A percentile compares a stretch with the other conserved stretches of the same genome.
phyloP scores from a whole-genome alignment of 768 basidiomycete genomes.

The Sutorius australiensis region DNA sequence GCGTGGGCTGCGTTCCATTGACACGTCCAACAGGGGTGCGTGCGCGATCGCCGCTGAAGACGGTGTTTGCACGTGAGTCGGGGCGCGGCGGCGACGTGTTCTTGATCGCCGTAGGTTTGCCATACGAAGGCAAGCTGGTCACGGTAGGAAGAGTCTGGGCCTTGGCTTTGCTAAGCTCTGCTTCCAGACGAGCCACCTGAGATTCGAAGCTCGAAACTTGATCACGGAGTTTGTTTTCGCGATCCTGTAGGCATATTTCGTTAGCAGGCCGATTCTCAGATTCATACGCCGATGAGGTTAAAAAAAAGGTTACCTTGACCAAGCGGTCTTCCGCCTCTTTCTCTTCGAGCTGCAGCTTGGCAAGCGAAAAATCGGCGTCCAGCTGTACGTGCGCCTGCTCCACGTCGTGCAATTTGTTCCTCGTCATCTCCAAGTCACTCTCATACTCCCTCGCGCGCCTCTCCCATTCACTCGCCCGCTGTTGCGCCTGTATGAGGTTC shows the following conservation, averaged over 20 bases:
- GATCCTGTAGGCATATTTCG: constrained; percentile 47
- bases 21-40: constrained; percentile 46
- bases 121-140: constrained; percentile 36
- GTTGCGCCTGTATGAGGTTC: constrained; percentile 66
- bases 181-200: constrained; percentile 54
- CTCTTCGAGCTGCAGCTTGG: constrained; percentile 72
- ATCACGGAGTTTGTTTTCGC: constrained; percentile 63
- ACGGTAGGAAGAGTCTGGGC: constrained; percentile 26
- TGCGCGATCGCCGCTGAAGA: constrained; percentile 49
- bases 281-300: not conserved
- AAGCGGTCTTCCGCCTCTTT: constrained; percentile 67
- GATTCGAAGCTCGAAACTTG: constrained; percentile 61
- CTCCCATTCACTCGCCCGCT: constrained; percentile 81
- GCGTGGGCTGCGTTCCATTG: constrained; percentile 26
- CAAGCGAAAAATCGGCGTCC: constrained; percentile 65
- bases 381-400: constrained; percentile 64
- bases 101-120: constrained; percentile 33
- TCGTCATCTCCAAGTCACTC: constrained; percentile 54
- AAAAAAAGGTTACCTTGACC: constrained; percentile 47
- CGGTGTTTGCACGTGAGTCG: constrained; percentile 71
- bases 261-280: constrained; percentile 2
- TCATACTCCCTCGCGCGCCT: constrained; percentile 70
- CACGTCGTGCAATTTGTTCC: constrained; percentile 59
- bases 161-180: constrained; percentile 52
- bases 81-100: constrained; percentile 53